A percentile compares a stretch with the other conserved stretches of the same genome.
phyloP scores from a whole-genome alignment of 2,329 filamentous ascomycete genomes.

The Hymenoscyphus salicellus region DNA sequence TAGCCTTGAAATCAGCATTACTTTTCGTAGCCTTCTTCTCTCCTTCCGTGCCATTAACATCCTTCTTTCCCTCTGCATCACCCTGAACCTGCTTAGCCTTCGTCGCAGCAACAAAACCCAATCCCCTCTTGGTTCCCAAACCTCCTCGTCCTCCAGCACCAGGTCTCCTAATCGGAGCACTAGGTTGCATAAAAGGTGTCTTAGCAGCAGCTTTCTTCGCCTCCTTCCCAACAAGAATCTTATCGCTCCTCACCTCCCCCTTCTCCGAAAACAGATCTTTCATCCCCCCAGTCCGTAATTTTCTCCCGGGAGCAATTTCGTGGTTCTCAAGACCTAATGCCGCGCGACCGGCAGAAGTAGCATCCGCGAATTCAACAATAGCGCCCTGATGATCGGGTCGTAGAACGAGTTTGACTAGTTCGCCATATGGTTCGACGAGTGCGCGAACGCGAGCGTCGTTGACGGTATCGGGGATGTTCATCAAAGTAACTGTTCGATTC shows the following conservation, averaged over 20 bases:
- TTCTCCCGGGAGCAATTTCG: constrained; percentile 50
- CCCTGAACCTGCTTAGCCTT: constrained; percentile 7
- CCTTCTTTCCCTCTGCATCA: constrained; percentile 16
- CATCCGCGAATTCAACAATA: constrained; percentile 73
- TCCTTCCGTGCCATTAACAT: constrained; percentile 26
- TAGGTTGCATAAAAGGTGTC: constrained; percentile 28
- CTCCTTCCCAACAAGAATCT: constrained; percentile 37
- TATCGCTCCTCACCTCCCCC: constrained; percentile 44
- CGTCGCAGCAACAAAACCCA: constrained; percentile 31
- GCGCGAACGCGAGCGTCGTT: constrained; percentile 79
- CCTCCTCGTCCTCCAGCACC: constrained; percentile 38
- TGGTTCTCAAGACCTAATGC: constrained; percentile 56
- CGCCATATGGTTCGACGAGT: constrained; percentile 67
- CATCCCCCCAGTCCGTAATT: constrained; percentile 52
- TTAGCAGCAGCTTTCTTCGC: constrained; percentile 38
- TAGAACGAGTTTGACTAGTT: constrained; percentile 71
- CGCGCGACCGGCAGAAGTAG: constrained; percentile 67
- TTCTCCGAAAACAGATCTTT: constrained; percentile 54
- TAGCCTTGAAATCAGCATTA: constrained; percentile 57
- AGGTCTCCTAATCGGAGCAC: constrained; percentile 35
- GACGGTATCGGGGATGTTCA: constrained; percentile 87
- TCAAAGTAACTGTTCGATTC: constrained; percentile 73
- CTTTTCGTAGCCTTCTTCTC: constrained; percentile 42
- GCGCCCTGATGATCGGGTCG: constrained; percentile 81
- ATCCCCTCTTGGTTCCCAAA: constrained; percentile 36